These are phyloP conservation scores for Periconia sp. DNA, from an alignment of 2,329 filamentous ascomycete species.

Conservation along the genomic window DNA sequence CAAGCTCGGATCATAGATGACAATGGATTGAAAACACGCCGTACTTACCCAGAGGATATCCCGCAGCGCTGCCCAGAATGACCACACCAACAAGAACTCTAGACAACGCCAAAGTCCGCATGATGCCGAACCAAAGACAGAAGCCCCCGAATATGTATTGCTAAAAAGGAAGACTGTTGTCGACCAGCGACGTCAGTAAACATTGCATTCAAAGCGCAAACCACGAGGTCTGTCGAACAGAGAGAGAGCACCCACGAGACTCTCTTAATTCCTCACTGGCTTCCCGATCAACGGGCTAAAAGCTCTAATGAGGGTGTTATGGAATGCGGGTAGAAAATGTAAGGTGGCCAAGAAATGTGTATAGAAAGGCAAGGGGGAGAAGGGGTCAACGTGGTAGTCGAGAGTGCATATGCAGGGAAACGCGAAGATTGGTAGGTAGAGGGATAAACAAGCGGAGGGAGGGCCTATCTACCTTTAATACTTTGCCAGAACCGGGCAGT, in stretches of 20 bases:
- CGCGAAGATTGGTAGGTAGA: conserved; percentile 1
- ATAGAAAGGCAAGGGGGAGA: not conserved
- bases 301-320: conserved; percentile 31
- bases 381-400: not conserved
- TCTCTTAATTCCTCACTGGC: conserved; percentile 9
- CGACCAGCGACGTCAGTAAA: conserved; percentile 23
- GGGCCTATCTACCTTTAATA: not conserved
- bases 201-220: not conserved
- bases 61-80: conserved; percentile 47
- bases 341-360: conserved; percentile 7
- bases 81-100: conserved; percentile 39
- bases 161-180: conserved; percentile 17
- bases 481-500: conserved; percentile 7
- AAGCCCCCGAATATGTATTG: conserved; percentile 21
- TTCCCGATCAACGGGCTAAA: conserved; percentile 10
- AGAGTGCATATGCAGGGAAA: not conserved
- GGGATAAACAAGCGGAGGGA: conserved; percentile 1
- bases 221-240: not conserved
- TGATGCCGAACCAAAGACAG: conserved; percentile 26
- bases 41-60: conserved; percentile 45
- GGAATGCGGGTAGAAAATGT: conserved; percentile 26
- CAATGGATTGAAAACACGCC: not conserved
- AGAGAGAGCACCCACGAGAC: conserved; percentile 15
- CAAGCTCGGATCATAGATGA: too few relatives aligned
- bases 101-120: conserved; percentile 49